Base-by-base conservation (phyloP, 306 rosid species). In the Hippophae gyantsensis region DNA sequence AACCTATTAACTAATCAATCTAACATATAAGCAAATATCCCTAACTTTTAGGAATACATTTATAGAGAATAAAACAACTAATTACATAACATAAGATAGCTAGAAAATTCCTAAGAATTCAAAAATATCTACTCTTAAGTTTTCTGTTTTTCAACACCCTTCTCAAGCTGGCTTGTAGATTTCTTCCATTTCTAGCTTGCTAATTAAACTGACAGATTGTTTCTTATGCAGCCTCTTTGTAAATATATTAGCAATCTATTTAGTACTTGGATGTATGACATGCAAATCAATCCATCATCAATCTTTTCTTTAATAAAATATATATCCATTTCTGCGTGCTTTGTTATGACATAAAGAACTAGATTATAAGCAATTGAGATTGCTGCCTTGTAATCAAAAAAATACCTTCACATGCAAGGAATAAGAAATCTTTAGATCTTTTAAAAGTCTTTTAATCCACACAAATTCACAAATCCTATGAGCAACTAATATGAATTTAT, bases 281-380 rank as follows among this genome's bases (percentile, higher is more conserved):
- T 52, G 23, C 56, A 52, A 52, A 52, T 52, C 56, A 12, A 9
- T 3, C 56, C 56, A 13, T n/a, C 6, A 12, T 52, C 26, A 0
- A 52, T 1, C 56, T 52, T 52, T 13, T 46, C 7, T 52, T 52
- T 52, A 8, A 52, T 52, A 13, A 52, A 52, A 52, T 52, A 26
- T 6, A 11, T 52, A 13, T 52, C 27, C 6, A 52, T 18, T 18
- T 18, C 23, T 18, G 1, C 23, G 23, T 18, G 23, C 23, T 18
- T 18, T 18, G 23, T 18, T 52, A 1, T 12, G 26, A 11, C 56
- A 52, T 52, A 26, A 3, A 52, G 38, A 12, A 52, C 6, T 12
- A 32, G 56, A 52, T 52, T 52, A 52, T 52, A 32, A n/a, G 38
- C 56, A 12, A 52, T 52, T 52, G 56, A 52, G 18, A 52, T 52